A percentile compares a stretch with the other conserved stretches of the same genome.
phyloP scores from a whole-genome alignment of 2,329 filamentous ascomycete species.

The Colletotrichum destructivum region DNA sequence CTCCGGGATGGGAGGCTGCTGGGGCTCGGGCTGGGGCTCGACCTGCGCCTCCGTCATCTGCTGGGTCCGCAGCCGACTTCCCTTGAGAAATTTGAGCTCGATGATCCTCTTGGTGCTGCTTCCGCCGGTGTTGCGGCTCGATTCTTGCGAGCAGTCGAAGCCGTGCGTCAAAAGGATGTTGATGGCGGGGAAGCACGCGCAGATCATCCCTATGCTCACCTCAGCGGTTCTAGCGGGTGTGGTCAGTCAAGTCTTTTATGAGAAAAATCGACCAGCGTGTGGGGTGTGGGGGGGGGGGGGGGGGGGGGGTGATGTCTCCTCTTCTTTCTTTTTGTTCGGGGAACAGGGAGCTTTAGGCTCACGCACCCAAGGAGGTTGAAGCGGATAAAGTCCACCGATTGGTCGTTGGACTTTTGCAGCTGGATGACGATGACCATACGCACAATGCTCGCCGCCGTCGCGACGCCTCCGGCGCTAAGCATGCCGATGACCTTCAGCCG shows the following conservation, averaged over 20 bases:
- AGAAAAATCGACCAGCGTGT: no score
- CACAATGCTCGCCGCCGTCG: constrained; percentile 51
- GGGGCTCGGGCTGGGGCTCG: not conserved
- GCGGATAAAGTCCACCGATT: constrained; percentile 38
- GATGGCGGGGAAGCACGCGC: constrained; percentile 50
- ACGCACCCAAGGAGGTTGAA: constrained; percentile 37
- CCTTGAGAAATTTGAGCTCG: not conserved
- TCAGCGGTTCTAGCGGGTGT: constrained; percentile 47
- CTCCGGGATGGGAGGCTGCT: no score
- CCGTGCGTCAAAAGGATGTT: constrained; percentile 39
- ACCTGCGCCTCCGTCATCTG: not conserved
- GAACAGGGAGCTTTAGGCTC: constrained; percentile 4
- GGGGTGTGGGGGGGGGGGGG: no score
- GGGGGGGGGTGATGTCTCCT: no score
- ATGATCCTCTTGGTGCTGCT: not conserved
- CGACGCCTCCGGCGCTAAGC: constrained; percentile 51
- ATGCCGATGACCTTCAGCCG: constrained; percentile 50
- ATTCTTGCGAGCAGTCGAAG: not conserved
- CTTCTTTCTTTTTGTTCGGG: no score
- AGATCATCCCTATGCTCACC: constrained; percentile 51
- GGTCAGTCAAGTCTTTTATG: not conserved
- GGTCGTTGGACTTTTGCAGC: constrained; percentile 46
- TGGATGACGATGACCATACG: constrained; percentile 47
- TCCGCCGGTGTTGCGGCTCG: not conserved
- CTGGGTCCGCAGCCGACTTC: not conserved